A percentile compares a stretch with the other conserved stretches of the same genome.
Evolutionary conservation across 768 basidiomycete species (phyloP).

Genomic region (Mrakia gelida): DNA sequence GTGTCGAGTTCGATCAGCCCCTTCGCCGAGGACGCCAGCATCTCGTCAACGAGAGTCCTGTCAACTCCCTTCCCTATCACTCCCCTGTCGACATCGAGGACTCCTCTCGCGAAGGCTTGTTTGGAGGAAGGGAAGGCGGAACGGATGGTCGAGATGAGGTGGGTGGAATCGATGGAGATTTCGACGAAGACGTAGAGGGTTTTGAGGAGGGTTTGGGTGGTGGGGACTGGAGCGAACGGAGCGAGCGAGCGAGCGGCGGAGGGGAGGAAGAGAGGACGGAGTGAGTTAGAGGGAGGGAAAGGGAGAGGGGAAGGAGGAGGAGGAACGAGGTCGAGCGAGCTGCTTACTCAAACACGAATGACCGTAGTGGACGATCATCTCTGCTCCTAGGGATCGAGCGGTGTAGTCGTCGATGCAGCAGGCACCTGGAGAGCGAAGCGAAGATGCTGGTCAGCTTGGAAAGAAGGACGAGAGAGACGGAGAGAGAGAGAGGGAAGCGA

Average conservation of each 20-base stretch:
- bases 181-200: constrained; percentile 98
- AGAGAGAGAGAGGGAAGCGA: not conserved
- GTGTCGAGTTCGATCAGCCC: constrained; percentile 16
- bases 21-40: not conserved
- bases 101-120: constrained; percentile 57
- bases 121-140: constrained; percentile 82
- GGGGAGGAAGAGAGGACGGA: not conserved
- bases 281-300: not conserved
- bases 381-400: constrained; percentile 88
- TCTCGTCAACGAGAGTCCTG: constrained; percentile 14
- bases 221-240: constrained; percentile 62
- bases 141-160: constrained; percentile 77
- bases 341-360: constrained; percentile 93
- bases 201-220: constrained; percentile 86
- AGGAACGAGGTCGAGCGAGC: not conserved
- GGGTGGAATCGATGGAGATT: constrained; percentile 81
- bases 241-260: not conserved
- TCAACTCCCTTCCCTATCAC: not conserved
- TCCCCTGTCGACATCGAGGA: constrained; percentile 47
- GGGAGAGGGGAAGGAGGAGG: constrained; percentile 16
- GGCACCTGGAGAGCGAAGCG: constrained; percentile 52
- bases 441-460: too few relatives aligned
- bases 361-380: constrained; percentile 97
- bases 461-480: too few relatives aligned
- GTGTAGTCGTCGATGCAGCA: constrained; percentile 99